Evolutionary conservation across 1,284 basidiomycete species (phyloP), one percentile per base, ranked within the genome.

Genomic region (Cerioporus squamosus): DNA sequence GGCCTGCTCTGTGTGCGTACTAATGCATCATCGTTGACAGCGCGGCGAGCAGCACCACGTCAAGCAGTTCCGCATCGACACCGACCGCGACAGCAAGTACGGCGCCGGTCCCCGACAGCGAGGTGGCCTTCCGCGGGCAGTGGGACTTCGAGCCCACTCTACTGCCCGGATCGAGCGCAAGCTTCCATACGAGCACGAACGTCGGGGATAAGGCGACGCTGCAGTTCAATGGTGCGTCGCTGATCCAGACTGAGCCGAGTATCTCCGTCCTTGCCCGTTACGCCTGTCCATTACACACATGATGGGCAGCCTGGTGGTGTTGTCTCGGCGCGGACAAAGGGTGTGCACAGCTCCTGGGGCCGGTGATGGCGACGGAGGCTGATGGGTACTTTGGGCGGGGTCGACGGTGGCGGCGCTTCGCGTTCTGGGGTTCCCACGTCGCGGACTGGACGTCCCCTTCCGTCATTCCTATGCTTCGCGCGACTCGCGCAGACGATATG

Each of bases 151-250:
- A 57, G 17, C 44, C 61, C n/a, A 57, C 60, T 12, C 57, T 72
- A 26, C 59, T 71, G n/a, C 67, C 68, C 9, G 64, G 59, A 15
- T 59, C 55, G 52, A 61, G 38, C 12, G 54, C 55, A 22, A 53
- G 53, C 29, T 75, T 79, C 67, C 82, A 85, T 69, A 61, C 73
- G n/a, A 84, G 86, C 5, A 72, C 62, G 20, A 76, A 74, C 26
- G 67, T 68, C 38, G 83, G 83, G 24, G 87, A 88, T 65, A 71
- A 65, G 8, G 80, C 78, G 42, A 63, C 67, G 36, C 64, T 75
- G 1, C 67, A 67, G 5, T 88, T 88, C 70, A 74, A 66, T 55
- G 86, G 86, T 80, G 69, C 66, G 73, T 42, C 17, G 15, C 7
- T 22, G 40, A 39, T 39, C 38, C 38, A 39, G 26, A 4, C 10